Evolutionary conservation across 23 red algal species (phyloP), one percentile per base, ranked within the genome.

Genomic region (Gracilariopsis chorda): DNA sequence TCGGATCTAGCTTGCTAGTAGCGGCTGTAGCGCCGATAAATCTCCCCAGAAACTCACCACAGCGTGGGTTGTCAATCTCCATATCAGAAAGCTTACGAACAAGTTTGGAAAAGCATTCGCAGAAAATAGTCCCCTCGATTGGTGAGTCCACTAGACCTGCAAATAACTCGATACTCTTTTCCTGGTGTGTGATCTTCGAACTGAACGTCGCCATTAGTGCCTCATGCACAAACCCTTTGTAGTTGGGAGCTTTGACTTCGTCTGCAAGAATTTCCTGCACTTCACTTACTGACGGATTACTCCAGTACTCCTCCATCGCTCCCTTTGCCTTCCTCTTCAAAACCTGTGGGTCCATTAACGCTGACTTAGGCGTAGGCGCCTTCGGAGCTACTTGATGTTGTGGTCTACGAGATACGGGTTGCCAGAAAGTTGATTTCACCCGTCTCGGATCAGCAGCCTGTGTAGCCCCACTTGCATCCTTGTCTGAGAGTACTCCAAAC

Each of bases 61-160:
- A 57, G 48, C 79, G 27, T 46, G 92, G 92, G 72, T 82, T 70
- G 30, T 94, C 92, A 39, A 94, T 87, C 42, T 94, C 92, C 28
- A 94, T 58, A 48, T 94, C 83, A 55, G 76, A 83, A 47, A 94
- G 68, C 12, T 62, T 47, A 29, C 45, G 56, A 41, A 88, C 34
- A 28, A 88, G 30, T 27, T 58, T 56, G 9, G 47, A 69, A 44
- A 73, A 87, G 9, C 59, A 48, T 42, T 65, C 41, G 24, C 73
- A 52, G 47, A 73, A 83, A 29, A 65, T 14, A 1, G 41, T 36
- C 19, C 37, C 73, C 24, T 48, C 40, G 44, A 75, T 78, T 10
- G 41, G 62, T 33, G 65, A 42, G 1, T 87, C 57, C 7, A 90
- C 32, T 32, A 94, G 20, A 57, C 72, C 78, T 23, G 27, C 41